phyloP scores from a whole-genome alignment of 768 basidiomycete genomes.

The Xerocomellus intermedius region DNA sequence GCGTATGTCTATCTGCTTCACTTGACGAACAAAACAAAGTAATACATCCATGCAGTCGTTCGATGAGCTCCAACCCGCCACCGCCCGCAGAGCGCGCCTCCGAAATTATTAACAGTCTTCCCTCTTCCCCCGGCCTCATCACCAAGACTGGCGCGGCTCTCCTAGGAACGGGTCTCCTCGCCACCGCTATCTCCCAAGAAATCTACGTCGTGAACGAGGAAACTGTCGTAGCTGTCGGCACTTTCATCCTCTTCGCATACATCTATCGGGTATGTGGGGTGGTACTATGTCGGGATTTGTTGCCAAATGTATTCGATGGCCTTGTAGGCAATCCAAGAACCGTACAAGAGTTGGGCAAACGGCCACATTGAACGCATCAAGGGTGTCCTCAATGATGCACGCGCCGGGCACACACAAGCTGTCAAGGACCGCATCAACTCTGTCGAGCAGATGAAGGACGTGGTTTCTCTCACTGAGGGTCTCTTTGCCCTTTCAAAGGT shows the following conservation, averaged over 20 bases:
- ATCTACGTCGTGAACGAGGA: constrained; percentile 98
- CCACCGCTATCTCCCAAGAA: constrained; percentile 94
- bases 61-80: constrained; percentile 63
- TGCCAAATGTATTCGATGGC: constrained; percentile 14
- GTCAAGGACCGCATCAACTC: constrained; percentile 91
- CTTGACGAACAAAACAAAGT: constrained; percentile 7
- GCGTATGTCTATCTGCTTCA: constrained; percentile 38
- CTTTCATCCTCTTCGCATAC: constrained; percentile 77
- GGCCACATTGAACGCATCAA: constrained; percentile 84
- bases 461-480: constrained; percentile 83
- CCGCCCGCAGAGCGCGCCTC: constrained; percentile 86
- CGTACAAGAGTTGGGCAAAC: constrained; percentile 92
- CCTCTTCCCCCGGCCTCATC: constrained; percentile 81
- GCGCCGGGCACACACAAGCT: constrained; percentile 87
- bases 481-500: constrained; percentile 95
- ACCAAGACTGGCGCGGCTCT: constrained; percentile 94
- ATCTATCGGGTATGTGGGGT: constrained; percentile 66
- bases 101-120: constrained; percentile 85
- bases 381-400: constrained; percentile 75
- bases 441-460: constrained; percentile 94
- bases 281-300: not conserved
- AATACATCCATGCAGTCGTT: constrained; percentile 45
- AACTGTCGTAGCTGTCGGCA: constrained; percentile 82
- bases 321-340: constrained; percentile 68
- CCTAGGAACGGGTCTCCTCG: constrained; percentile 84